phyloP scores from a whole-genome alignment of 176 grass and related monocot species.

The Saccharum spontaneum region DNA sequence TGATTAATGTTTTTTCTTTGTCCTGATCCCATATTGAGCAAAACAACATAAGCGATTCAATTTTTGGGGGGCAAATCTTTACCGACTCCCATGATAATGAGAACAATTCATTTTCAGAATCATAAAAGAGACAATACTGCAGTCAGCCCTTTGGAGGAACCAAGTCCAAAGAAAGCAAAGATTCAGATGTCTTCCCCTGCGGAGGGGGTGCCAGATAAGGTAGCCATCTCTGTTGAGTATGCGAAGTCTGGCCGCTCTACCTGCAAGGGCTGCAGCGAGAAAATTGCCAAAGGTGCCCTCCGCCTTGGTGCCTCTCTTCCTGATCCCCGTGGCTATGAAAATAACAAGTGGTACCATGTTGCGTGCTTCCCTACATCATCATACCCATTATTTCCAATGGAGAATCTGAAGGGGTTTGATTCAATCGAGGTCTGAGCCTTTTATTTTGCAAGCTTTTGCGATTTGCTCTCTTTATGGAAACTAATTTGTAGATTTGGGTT shows the following conservation, averaged over 20 bases:
- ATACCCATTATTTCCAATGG: constrained; percentile 24
- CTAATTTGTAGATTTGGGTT: constrained; percentile 12
- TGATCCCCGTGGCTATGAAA: constrained; percentile 56
- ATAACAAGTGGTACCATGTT: constrained; percentile 66
- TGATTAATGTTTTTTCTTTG: neutral
- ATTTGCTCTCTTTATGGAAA: neutral
- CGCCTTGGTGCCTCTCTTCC: constrained; percentile 43
- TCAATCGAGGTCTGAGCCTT: constrained; percentile 47
- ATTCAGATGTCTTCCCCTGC: constrained; percentile 33
- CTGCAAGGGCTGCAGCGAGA: constrained; percentile 36
- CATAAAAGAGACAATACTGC: constrained; percentile 33
- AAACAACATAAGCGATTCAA: neutral
- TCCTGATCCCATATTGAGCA: neutral
- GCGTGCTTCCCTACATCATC: constrained; percentile 53
- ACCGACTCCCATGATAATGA: constrained; percentile 11
- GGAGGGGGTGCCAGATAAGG: constrained; percentile 35
- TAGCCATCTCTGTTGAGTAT: constrained; percentile 36
- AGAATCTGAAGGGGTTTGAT: constrained; percentile 60
- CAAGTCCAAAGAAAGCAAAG: constrained; percentile 55
- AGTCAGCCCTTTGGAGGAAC: constrained; percentile 24
- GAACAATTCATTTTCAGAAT: constrained; percentile 41
- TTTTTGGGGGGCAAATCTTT: neutral
- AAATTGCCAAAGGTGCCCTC: constrained; percentile 37
- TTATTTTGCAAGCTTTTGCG: neutral
- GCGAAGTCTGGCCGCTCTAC: constrained; percentile 51